Evolutionary conservation across 169 alveolate genomes (phyloP), one percentile per base, ranked within the genome.

Genomic region (Plasmodium cynomolgi): DNA sequence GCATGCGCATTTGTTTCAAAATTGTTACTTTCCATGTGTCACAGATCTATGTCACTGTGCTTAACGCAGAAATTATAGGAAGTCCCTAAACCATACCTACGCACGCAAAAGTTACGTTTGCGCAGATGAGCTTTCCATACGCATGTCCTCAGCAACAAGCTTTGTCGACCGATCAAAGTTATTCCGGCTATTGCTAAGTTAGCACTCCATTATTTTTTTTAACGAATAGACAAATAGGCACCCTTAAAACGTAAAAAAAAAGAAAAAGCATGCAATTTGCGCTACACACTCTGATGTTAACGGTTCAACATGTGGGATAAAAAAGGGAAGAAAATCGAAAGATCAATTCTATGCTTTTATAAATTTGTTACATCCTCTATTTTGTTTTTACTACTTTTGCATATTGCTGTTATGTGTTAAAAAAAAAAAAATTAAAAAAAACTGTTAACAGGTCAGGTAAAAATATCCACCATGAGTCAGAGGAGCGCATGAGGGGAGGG

Each of bases 281-380:
- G 58, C 71, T 80, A 2, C 33, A 80, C 50, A 80, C 29, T 80
- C 33, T 80, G n/a, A 23, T 80, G 72, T 34, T 41, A 80, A 37
- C 58, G 13, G 73, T 50, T 37, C 72, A 56, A 80, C 33, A 41
- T 41, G 34, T 26, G 50, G 20, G 0, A 80, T n/a, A 62, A 23
- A 80, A 44, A 80, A 23, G 84, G 71, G 26, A 23, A 41, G 56
- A 31, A 23, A 23, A 34, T 31, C 84, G 13, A 17, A 80, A 80
- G 84, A 80, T 23, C 33, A 37, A 37, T 41, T 80, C 84, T 80
- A 50, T 23, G 71, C 26, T 80, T 80, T 80, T 31, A 41, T 80
- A 80, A 31, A 34, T 80, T 13, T 39, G 72, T 2, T 29, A 3
- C 34, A 29, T 68, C n/a, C 77, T 29, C 77, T 26, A 68, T 68